Evolutionary conservation across 1,139 yeast genomes (phyloP).

Genomic region (Diutina pseudorugosa): DNA sequence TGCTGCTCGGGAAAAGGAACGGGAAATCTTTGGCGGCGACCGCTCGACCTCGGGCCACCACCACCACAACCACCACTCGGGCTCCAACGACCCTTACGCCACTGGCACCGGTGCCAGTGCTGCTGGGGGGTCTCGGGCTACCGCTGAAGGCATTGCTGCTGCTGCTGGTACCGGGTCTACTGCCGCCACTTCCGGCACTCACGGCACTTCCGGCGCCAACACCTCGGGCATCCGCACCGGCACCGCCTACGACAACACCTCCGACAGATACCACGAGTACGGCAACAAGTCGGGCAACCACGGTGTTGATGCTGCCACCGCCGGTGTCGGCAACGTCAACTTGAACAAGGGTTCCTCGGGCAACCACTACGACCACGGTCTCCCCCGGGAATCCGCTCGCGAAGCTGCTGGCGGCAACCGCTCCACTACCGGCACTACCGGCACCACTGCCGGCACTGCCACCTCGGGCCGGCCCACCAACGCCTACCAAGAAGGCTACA

Average conservation of each 20-base stretch:
- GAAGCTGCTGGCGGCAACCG: neutral
- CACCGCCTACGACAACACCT: neutral
- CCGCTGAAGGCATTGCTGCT: neutral
- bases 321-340: neutral
- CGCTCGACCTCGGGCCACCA: neutral
- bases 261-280: neutral
- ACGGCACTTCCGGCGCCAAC: neutral
- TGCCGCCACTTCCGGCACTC: neutral
- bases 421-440: neutral
- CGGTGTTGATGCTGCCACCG: neutral
- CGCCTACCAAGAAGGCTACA: neutral
- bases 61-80: neutral
- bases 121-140: neutral
- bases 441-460: neutral
- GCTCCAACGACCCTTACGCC: neutral
- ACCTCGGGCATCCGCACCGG: no score
- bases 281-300: neutral
- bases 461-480: neutral
- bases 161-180: neutral
- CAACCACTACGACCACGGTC: neutral
- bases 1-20: neutral
- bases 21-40: neutral
- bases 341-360: neutral
- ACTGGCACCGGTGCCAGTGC: neutral
- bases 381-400: neutral